phyloP scores from a whole-genome alignment of 2,329 filamentous ascomycete species.

The Verticillium dahliae region DNA sequence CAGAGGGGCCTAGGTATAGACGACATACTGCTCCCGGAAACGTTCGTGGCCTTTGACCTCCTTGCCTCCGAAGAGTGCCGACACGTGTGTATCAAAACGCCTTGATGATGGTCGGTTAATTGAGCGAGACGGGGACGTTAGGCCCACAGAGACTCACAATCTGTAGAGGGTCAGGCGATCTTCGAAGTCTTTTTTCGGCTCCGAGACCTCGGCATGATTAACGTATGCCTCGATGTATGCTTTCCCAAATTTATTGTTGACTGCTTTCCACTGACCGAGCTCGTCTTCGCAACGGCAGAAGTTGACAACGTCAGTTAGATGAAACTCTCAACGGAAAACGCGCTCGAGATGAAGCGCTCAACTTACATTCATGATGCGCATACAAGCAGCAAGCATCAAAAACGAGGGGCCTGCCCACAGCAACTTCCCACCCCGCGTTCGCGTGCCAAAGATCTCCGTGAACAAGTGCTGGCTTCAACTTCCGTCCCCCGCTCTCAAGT shows the following conservation, averaged over 20 bases:
- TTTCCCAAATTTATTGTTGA: conserved; percentile 23
- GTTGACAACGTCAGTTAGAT: too few species aligned
- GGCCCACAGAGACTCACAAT: conserved; percentile 14
- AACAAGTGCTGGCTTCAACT: conserved; percentile 33
- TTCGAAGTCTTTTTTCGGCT: conserved; percentile 22
- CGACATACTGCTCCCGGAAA: conserved; percentile 18
- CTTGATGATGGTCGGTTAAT: conserved; percentile 11
- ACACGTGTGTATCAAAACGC: conserved; percentile 24
- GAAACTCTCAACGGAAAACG: too few species aligned
- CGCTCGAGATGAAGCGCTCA: too few species aligned
- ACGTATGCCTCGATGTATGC: conserved; percentile 21
- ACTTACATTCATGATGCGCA: conserved; percentile 25
- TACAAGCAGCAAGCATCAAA: conserved; percentile 25
- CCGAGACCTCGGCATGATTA: conserved; percentile 15
- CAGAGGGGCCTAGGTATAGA: too few species aligned
- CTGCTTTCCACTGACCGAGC: conserved; percentile 27
- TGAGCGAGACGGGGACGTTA: neutral
- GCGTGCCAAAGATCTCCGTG: conserved; percentile 38
- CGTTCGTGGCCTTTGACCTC: neutral
- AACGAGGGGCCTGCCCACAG: conserved; percentile 19
- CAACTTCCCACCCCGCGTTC: conserved; percentile 20
- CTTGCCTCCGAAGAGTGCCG: conserved; percentile 21
- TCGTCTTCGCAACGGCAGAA: too few species aligned
- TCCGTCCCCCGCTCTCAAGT: conserved; percentile 30
- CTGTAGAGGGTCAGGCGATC: conserved; percentile 24